A percentile compares a stretch with the other conserved stretches of the same genome.
Evolutionary conservation across 164 flowering plant species (phyloP).

Genomic region (Stephania cephalantha): DNA sequence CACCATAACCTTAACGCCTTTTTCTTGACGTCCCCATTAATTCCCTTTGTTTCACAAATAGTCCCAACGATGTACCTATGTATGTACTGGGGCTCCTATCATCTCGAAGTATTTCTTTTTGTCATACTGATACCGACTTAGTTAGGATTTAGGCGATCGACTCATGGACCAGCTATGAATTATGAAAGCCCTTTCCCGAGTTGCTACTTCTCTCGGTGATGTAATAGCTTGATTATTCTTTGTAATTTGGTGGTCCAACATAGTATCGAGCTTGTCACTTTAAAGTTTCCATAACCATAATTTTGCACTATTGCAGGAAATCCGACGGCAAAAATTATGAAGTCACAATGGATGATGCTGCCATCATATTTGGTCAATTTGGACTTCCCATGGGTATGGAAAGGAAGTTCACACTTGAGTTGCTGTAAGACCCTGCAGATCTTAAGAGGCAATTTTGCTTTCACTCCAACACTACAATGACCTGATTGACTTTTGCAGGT

Average conservation of each 20-base stretch:
- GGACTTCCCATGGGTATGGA: conserved; percentile 66
- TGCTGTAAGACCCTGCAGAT: conserved; percentile 49
- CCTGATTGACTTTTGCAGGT: conserved; percentile 40
- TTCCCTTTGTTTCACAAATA: background rate
- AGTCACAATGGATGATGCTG: conserved; percentile 74
- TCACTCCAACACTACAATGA: background rate
- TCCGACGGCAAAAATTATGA: conserved; percentile 43
- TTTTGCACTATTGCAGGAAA: conserved; percentile 38
- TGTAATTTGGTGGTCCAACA: background rate
- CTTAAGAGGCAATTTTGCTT: background rate
- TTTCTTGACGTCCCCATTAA: background rate
- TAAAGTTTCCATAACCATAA: background rate
- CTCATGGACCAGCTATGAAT: too few relatives aligned
- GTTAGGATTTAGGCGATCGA: too few relatives aligned
- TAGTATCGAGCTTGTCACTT: background rate
- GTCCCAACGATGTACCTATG: too few relatives aligned
- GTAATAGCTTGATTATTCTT: background rate
- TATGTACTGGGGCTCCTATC: too few relatives aligned
- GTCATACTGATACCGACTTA: too few relatives aligned
- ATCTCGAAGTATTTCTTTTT: too few relatives aligned
- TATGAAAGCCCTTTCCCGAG: too few relatives aligned
- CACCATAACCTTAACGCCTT: background rate
- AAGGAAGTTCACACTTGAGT: conserved; percentile 48
- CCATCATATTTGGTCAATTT: conserved; percentile 57
- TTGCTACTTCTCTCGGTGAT: too few relatives aligned